phyloP scores from a whole-genome alignment of 2,329 filamentous ascomycete genomes.

The Fusarium staphyleae region DNA sequence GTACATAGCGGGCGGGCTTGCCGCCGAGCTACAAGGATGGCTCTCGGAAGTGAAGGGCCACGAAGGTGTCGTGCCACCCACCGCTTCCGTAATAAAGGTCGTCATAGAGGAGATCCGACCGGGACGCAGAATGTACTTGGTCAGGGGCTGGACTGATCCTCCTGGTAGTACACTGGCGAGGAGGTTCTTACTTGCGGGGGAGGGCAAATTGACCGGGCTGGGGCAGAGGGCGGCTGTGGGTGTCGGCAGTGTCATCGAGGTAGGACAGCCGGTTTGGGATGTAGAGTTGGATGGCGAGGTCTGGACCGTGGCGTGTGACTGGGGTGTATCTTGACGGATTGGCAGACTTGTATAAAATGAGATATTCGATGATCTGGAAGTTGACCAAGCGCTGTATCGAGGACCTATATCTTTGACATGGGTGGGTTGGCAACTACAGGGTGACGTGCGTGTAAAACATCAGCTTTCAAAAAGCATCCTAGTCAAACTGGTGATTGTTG shows the following conservation, averaged over 20 bases:
- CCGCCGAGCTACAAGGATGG: conserved; percentile 51
- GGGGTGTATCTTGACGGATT: conserved; percentile 39
- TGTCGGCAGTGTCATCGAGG: conserved; percentile 43
- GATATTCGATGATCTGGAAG: background rate
- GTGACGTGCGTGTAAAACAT: background rate
- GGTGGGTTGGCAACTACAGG: background rate
- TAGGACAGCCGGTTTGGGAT: conserved; percentile 51
- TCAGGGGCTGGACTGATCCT: conserved; percentile 25
- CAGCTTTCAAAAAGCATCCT: conserved; percentile 26
- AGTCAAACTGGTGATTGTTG: conserved; percentile 19
- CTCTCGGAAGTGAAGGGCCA: conserved; percentile 51
- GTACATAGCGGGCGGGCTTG: conserved; percentile 49
- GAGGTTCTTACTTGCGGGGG: conserved; percentile 49
- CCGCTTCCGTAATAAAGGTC: conserved; percentile 35
- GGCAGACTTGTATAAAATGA: background rate
- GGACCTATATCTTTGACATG: background rate
- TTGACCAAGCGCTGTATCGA: background rate
- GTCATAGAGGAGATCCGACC: conserved; percentile 42
- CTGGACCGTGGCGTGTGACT: conserved; percentile 52
- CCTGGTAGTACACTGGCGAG: background rate
- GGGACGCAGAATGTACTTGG: conserved; percentile 48
- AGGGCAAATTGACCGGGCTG: conserved; percentile 48
- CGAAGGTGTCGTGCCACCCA: conserved; percentile 34
- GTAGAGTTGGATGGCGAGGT: conserved; percentile 44
- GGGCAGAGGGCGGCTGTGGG: conserved; percentile 41